phyloP scores from a whole-genome alignment of 1,284 basidiomycete genomes.

The Vanrija sp. region DNA sequence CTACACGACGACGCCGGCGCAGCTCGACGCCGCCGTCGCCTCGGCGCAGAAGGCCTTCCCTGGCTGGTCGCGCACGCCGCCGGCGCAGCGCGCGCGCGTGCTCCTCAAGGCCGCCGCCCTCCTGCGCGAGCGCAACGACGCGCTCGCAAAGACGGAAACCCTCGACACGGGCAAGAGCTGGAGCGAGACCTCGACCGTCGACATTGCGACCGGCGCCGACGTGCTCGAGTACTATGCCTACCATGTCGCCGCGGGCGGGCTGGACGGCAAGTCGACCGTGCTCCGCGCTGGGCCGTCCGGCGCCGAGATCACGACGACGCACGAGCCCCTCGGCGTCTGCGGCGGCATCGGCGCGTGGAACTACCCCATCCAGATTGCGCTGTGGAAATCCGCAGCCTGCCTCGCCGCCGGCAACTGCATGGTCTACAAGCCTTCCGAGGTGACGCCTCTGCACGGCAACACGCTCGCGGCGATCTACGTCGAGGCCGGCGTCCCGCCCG shows the following conservation, averaged over 20 bases:
- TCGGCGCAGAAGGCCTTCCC: conserved; percentile 7
- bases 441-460: conserved; percentile 16
- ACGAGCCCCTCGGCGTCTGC: conserved; percentile 21
- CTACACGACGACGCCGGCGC: conserved; percentile 7
- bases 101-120: conserved; percentile 12
- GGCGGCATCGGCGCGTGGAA: conserved; percentile 25
- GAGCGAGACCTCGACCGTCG: conserved; percentile 14
- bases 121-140: conserved; percentile 16
- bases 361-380: conserved; percentile 21
- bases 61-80: conserved; percentile 7
- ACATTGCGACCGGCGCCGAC: conserved; percentile 13
- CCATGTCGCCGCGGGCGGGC: conserved; percentile 12
- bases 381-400: conserved; percentile 17
- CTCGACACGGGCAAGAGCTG: conserved; percentile 20
- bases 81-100: conserved; percentile 7
- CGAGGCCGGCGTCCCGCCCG: conserved; percentile 14
- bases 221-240: conserved; percentile 20
- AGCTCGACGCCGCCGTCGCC: conserved; percentile 15
- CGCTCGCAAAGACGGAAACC: conserved; percentile 11
- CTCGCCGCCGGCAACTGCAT: conserved; percentile 18
- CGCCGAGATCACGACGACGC: conserved; percentile 11
- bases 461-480: conserved; percentile 11
- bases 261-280: conserved; percentile 15
- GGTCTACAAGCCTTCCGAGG: conserved; percentile 20
- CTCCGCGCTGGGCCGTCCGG: conserved; percentile 4